Percentiles rank a stretch among this genome's conserved stretches.
Conservation (phyloP, 371 early-diverging fungal genomes). For the Syncephalastrum contaminatum region DNA sequence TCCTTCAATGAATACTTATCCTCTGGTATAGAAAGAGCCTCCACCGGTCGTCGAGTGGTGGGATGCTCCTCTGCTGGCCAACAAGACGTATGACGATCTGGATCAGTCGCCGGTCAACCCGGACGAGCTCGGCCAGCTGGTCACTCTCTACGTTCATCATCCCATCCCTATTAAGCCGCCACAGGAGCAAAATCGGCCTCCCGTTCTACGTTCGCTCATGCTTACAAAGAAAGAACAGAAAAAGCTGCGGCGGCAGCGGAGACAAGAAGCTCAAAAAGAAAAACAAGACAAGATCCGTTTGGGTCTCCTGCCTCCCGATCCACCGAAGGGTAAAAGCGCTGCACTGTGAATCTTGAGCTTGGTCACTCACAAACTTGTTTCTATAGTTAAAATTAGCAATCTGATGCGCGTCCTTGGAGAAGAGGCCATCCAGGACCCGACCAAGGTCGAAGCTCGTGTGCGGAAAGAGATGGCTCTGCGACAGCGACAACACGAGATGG, state of each 20-base stretch:
- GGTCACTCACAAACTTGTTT: background rate
- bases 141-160: conserved; percentile 88
- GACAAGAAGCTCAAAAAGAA: conserved; percentile 86
- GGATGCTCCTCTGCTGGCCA: conserved; percentile 84
- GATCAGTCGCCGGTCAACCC: conserved; percentile 36
- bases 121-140: conserved; percentile 51
- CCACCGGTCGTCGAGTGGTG: conserved; percentile 95
- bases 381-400: conserved; percentile 80
- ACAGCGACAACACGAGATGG: conserved; percentile 76
- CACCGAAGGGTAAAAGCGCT: conserved; percentile 64
- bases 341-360: background rate
- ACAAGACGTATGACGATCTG: conserved; percentile 71
- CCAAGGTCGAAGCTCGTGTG: conserved; percentile 87
- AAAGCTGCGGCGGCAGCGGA: conserved; percentile 87
- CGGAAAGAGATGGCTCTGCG: conserved; percentile 84
- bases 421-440: conserved; percentile 92
- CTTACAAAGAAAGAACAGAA: conserved; percentile 92
- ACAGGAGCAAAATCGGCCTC: conserved; percentile 51
- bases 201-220: conserved; percentile 77
- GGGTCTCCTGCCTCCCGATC: conserved; percentile 91
- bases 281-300: conserved; percentile 93
- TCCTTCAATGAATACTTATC: background rate
- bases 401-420: conserved; percentile 92
- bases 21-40: conserved; percentile 49
- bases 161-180: conserved; percentile 90